phyloP scores from a whole-genome alignment of 257 asterid species.

The Primulina tabacum region DNA sequence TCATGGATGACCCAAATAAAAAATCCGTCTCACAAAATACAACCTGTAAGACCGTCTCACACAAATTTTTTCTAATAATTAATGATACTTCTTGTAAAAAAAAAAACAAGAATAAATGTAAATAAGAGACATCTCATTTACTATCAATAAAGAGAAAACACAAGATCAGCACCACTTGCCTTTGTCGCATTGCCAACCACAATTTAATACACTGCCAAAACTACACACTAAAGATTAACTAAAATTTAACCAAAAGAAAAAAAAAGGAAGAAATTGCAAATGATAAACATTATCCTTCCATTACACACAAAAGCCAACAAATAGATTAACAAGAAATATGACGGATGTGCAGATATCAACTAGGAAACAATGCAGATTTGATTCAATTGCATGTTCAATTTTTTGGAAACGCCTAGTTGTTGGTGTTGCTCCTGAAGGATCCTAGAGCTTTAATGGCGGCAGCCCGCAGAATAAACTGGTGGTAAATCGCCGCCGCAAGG shows the following conservation, averaged over 20 bases:
- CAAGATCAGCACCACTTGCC: neutral
- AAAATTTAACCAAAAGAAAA: no score
- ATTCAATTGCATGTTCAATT: conserved; percentile 15
- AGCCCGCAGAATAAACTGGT: conserved; percentile 81
- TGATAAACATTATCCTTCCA: conserved; percentile 29
- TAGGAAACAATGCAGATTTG: neutral
- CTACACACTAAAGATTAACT: neutral
- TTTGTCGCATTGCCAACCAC: neutral
- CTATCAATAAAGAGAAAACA: no score
- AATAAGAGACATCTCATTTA: neutral
- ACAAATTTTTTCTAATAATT: no score
- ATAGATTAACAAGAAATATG: conserved; percentile 25
- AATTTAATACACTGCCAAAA: neutral
- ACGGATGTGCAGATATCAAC: neutral
- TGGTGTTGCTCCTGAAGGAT: conserved; percentile 88
- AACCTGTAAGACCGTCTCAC: no score
- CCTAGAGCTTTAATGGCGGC: conserved; percentile 84
- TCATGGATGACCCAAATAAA: no score
- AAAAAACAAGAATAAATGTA: neutral
- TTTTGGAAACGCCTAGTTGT: conserved; percentile 39
- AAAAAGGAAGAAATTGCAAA: no score
- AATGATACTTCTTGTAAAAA: no score
- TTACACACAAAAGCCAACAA: conserved; percentile 28
- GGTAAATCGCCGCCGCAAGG: conserved; percentile 75
- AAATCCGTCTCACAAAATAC: no score